Evolutionary conservation across 306 rosid genomes (phyloP).

Genomic region (Benincasa hispida): DNA sequence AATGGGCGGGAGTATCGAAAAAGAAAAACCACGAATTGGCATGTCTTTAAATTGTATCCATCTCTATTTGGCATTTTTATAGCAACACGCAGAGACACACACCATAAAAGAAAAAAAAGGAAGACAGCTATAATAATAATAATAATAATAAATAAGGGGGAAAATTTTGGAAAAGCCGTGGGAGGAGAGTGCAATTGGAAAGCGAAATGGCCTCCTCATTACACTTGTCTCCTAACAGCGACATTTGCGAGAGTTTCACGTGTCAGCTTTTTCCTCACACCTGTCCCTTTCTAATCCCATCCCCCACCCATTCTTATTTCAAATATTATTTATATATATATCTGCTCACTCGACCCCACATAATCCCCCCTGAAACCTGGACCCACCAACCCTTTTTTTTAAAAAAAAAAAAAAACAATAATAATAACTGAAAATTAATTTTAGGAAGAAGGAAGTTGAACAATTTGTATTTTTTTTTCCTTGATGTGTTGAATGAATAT

Average conservation of each 20-base stretch:
- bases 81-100: too few relatives aligned
- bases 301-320: too few relatives aligned
- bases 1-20: not conserved
- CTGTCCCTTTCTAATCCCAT: conserved; percentile 24
- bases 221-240: conserved; percentile 31
- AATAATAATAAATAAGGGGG: too few relatives aligned
- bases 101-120: too few relatives aligned
- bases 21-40: not conserved
- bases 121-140: too few relatives aligned
- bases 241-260: conserved; percentile 86
- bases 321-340: too few relatives aligned
- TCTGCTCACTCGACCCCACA: not conserved
- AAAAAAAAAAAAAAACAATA: too few relatives aligned
- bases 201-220: not conserved
- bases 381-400: not conserved
- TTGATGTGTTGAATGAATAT: too few relatives aligned
- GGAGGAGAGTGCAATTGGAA: not conserved
- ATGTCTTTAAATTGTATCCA: not conserved
- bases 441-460: too few relatives aligned
- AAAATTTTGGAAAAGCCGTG: not conserved
- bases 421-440: too few relatives aligned
- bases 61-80: not conserved
- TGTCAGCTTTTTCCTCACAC: conserved; percentile 63
- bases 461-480: too few relatives aligned
- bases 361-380: not conserved